A percentile compares a stretch with the other conserved stretches of the same genome.
Conservation (phyloP, 768 basidiomycete genomes). For the Russula olivacea region DNA sequence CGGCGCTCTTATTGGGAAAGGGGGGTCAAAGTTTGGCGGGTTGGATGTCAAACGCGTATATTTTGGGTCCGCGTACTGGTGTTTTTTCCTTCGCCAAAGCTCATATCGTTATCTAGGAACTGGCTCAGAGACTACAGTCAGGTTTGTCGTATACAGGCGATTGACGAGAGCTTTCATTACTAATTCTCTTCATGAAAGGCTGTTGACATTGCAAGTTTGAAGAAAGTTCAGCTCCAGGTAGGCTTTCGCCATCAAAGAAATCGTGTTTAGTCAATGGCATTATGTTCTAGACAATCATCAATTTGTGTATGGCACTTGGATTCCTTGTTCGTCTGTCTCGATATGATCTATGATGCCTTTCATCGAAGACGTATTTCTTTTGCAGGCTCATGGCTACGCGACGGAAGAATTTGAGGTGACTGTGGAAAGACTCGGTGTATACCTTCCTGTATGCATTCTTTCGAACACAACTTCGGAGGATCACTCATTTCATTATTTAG, state of each 20-base stretch:
- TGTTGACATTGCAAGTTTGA: constrained; percentile 74
- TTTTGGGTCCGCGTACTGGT: constrained; percentile 52
- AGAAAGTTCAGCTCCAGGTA: constrained; percentile 66
- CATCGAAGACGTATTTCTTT: neutral
- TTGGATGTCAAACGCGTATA: constrained; percentile 82
- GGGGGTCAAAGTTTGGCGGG: constrained; percentile 62
- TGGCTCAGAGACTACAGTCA: constrained; percentile 89
- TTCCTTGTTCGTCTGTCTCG: constrained; percentile 54
- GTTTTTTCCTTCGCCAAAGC: neutral
- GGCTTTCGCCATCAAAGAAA: constrained; percentile 16
- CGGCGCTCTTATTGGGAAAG: constrained; percentile 49
- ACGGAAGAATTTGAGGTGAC: constrained; percentile 86
- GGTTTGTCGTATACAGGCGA: constrained; percentile 30
- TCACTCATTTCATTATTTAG: constrained; percentile 31
- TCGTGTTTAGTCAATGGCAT: neutral
- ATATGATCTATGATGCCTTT: neutral
- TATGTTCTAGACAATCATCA: constrained; percentile 65
- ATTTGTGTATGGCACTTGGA: constrained; percentile 83
- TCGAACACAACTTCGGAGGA: too few relatives aligned
- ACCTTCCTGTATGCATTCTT: constrained; percentile 58
- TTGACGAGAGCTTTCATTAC: neutral
- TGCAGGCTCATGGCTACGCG: constrained; percentile 71
- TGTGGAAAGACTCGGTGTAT: constrained; percentile 70
- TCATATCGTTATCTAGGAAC: constrained; percentile 42
- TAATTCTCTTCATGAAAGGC: constrained; percentile 41